Conservation (phyloP, 495 filamentous ascomycete species). For the Tetracladium marchalianum region DNA sequence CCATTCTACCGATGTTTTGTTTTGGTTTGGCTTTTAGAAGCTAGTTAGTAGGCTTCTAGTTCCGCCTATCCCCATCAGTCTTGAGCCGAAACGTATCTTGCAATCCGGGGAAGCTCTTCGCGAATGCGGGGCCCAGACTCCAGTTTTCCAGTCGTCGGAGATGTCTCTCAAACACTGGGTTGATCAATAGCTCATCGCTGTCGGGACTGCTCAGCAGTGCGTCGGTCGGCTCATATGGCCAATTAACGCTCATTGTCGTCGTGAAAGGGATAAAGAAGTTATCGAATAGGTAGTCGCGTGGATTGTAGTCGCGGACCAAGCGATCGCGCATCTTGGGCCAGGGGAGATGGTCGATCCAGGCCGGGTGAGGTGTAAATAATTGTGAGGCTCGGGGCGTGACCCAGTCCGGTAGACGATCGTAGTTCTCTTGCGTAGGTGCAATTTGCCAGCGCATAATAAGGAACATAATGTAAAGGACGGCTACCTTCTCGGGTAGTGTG, state of each 20-base stretch:
- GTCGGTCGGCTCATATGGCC: conserved; percentile 63
- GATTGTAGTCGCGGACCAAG: conserved; percentile 38
- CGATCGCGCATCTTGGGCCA: conserved; percentile 65
- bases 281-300: conserved; percentile 46
- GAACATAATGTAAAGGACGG: conserved; percentile 74
- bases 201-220: conserved; percentile 45
- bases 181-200: conserved; percentile 55
- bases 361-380: conserved; percentile 52
- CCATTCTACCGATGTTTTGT: too few relatives aligned
- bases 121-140: conserved; percentile 64
- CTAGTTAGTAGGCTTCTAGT: too few relatives aligned
- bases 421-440: conserved; percentile 62
- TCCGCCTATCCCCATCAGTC: conserved; percentile 12
- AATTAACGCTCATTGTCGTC: conserved; percentile 59
- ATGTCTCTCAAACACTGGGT: conserved; percentile 72
- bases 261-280: conserved; percentile 75
- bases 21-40: too few relatives aligned
- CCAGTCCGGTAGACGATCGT: conserved; percentile 60
- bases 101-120: conserved; percentile 49
- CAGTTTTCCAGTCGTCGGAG: conserved; percentile 59
- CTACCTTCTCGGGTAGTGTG: conserved; percentile 64
- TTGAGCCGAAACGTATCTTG: conserved; percentile 36
- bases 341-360: conserved; percentile 70
- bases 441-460: conserved; percentile 78
- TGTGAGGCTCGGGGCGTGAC: conserved; percentile 51